Base-by-base conservation (phyloP, 108 stramenopile species). In the Cylindrotheca fusiformis region DNA sequence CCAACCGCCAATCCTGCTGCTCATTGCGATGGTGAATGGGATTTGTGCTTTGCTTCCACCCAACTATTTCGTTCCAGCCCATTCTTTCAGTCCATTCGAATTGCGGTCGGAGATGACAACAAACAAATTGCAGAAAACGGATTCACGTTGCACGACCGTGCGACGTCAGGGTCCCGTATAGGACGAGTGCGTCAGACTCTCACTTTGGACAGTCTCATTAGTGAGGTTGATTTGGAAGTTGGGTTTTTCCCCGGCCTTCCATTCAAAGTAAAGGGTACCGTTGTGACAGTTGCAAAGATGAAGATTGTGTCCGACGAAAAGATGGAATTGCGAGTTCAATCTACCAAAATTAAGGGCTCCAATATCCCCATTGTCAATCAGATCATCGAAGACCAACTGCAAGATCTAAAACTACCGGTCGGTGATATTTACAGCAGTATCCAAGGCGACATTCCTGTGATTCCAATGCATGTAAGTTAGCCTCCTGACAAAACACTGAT, bases 61-160 rank as follows among this genome's bases (percentile, higher is more conserved):
- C 91, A 93, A 68, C 77, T 87, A 29, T 93, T 93, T 71, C 82
- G 86, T 2, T 83, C 81, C 2, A 83, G 81, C 69, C 88, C 91
- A 1, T 93, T 93, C 71, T 93, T 93, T 45, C 79, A 82, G 50
- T 61, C 87, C 23, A 72, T 89, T 36, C 74, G 87, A 18, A 65
- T 78, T 1, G 74, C 78, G 30, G 49, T 80, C 50, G 81, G 81
- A 20, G 86, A 87, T 46, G 73, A 83, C 19, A 83, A 87, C 62
- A 74, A 77, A 25, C 67, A 72, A 3, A 68, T 85, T 45, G 79
- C 85, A 10, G 82, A 87, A 21, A 89, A 84, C 68, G 84, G 64
- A 3, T 89, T 89, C 62, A 75, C 80, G 48, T 67, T 93, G 25
- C 91, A 92, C 55, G 87, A 86, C 32, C 73, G 67, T 45, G 91